Evolutionary conservation across 192 early-diverging fungal genomes (phyloP), one percentile per base, ranked within the genome.

Genomic region (Linnemannia schmuckeri): DNA sequence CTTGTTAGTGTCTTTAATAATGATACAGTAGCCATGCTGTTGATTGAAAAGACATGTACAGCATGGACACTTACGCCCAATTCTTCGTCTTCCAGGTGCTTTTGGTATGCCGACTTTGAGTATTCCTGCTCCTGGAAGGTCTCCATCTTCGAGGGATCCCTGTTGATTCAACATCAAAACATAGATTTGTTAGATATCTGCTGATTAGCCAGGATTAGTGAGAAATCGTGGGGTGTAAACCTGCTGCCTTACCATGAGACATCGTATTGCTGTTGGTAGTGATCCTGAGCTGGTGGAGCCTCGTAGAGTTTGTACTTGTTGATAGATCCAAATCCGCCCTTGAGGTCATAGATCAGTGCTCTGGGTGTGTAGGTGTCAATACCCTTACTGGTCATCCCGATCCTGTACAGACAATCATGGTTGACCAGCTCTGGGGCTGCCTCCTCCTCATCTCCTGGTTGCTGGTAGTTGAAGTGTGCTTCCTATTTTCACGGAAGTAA

Each of bases 321-420:
- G 46, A 90, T 81, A 0, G 87, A 88, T n/a, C 89, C 89, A 42
- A 90, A 90, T 2, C 89, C 89, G 20, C 89, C 96, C 88, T 95
- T 96, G 73, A 95, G 78, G 77, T 99, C 98, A 78, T 94, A 96
- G 44, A 96, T 88, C 77, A 99, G 72, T 10, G 94, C 88, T 44
- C 98, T 92, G 27, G 98, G 98, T 37, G 93, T 93, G 79, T 92
- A 95, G 17, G 92, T 95, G 72, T 91, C 92, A 12, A 91, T 88
- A 46, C 94, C 93, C 92, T 76, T 85, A 52, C 72, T 80, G 37
- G 89, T 91, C 40, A 87, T 20, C 1, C 93, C 93, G 10, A 89
- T 46, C 40, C 94, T 88, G 82, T 91, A 95, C 6, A 96, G 82
- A 52, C 92, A 89, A 82, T 92, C 90, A 74, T 93, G 93, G 82